phyloP scores from a whole-genome alignment of 331 rosid species.

The Rhamnella rubrinervis region DNA sequence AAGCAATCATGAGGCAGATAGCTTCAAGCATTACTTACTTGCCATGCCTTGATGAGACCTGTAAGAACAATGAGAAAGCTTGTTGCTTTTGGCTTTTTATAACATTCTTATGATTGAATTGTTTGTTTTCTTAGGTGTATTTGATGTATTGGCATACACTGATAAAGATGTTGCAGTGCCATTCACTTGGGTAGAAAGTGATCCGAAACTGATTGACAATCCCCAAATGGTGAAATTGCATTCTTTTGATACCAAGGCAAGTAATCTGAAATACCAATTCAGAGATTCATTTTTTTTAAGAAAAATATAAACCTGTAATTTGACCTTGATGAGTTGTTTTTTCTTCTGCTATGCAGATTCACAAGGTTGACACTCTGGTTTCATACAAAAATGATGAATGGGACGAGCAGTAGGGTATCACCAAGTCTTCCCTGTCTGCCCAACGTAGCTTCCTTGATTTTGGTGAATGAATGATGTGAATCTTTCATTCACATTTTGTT shows the following conservation, averaged over 20 bases:
- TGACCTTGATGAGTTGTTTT: background rate
- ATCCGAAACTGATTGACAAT: slow-evolving; percentile 91
- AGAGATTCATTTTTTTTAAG: background rate
- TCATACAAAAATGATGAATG: slow-evolving; percentile 97
- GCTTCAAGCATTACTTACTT: slow-evolving; percentile 97
- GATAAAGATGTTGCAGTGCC: slow-evolving; percentile 93
- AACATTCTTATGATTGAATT: background rate
- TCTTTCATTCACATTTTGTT: slow-evolving; percentile 73
- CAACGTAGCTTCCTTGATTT: background rate
- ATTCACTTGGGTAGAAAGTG: slow-evolving; percentile 97
- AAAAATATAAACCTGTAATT: background rate
- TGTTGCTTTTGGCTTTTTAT: background rate
- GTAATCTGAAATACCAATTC: background rate
- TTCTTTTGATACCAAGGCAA: slow-evolving; percentile 96
- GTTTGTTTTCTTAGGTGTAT: slow-evolving; percentile 55
- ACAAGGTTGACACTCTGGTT: slow-evolving; percentile 92
- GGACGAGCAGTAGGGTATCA: slow-evolving; percentile 60
- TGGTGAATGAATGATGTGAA: slow-evolving; percentile 51
- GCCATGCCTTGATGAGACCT: slow-evolving; percentile 94
- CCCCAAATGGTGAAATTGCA: slow-evolving; percentile 99
- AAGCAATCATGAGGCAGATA: slow-evolving; percentile 99
- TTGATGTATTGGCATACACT: slow-evolving; percentile 95
- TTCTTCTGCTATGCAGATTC: slow-evolving; percentile 58
- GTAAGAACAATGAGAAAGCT: slow-evolving; percentile 40
- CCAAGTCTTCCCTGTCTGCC: background rate